These are phyloP conservation scores for Aphanomyces stellatus DNA, from an alignment of 352 stramenopile species.

Conservation along the genomic window DNA sequence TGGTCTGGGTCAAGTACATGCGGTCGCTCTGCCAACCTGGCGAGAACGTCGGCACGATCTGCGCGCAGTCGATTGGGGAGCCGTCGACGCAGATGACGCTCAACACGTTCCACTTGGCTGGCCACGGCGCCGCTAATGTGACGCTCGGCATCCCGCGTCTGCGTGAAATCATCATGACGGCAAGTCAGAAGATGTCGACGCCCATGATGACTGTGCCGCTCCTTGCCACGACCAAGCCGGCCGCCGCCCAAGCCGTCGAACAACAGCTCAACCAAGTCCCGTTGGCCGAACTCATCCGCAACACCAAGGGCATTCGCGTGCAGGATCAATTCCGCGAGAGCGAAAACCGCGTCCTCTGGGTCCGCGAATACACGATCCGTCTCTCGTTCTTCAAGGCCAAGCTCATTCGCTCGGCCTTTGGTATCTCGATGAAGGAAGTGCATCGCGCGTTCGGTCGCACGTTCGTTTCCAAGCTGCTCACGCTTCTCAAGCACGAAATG, in stretches of 20 bases:
- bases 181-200: slow-evolving; percentile 94
- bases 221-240: slow-evolving; percentile 34
- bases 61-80: slow-evolving; percentile 98
- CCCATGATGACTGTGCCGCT: slow-evolving; percentile 99
- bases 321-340: slow-evolving; percentile 86
- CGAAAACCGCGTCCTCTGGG: slow-evolving; percentile 88
- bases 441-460: slow-evolving; percentile 69
- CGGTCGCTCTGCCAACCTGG: slow-evolving; percentile 93
- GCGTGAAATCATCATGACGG: slow-evolving; percentile 99
- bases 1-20: slow-evolving; percentile 98
- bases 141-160: slow-evolving; percentile 99
- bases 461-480: slow-evolving; percentile 92
- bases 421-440: slow-evolving; percentile 91
- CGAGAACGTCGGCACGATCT: slow-evolving; percentile 97
- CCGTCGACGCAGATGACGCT: slow-evolving; percentile 99
- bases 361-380: slow-evolving; percentile 95
- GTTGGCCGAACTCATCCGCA: slow-evolving; percentile 88
- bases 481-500: slow-evolving; percentile 92
- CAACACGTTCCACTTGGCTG: slow-evolving; percentile 99
- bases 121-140: slow-evolving; percentile 98
- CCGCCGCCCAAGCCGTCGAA: slow-evolving; percentile 64
- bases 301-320: slow-evolving; percentile 87
- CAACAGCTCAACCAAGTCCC: slow-evolving; percentile 89
- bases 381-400: slow-evolving; percentile 92
- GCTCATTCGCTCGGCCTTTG: slow-evolving; percentile 94